A percentile compares a stretch with the other conserved stretches of the same genome.
Conservation (phyloP, 2,329 filamentous ascomycete species). For the Microcyclospora pomicola region DNA sequence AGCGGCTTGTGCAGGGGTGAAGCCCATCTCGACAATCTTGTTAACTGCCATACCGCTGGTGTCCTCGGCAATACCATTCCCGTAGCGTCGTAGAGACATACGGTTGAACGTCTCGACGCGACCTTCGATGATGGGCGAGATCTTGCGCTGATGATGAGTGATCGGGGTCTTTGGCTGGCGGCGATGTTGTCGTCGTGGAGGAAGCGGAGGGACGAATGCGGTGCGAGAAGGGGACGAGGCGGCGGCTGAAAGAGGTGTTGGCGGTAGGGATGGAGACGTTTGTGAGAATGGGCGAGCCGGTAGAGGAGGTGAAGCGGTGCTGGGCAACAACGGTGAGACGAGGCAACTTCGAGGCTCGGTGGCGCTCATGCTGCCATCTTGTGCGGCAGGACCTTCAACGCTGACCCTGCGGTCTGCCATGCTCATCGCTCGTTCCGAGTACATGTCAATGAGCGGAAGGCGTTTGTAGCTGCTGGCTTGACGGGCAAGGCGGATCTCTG, state of each 20-base stretch:
- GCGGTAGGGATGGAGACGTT: neutral
- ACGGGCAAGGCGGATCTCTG: constrained; percentile 27
- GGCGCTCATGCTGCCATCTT: neutral
- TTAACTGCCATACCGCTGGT: constrained; percentile 44
- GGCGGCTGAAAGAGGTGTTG: constrained; percentile 1
- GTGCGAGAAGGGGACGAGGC: constrained; percentile 5
- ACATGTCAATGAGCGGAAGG: constrained; percentile 25
- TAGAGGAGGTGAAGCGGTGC: neutral
- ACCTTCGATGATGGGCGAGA: constrained; percentile 18
- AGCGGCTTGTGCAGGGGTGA: constrained; percentile 40
- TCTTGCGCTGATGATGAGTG: constrained; percentile 6
- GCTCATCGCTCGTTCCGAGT: constrained; percentile 25
- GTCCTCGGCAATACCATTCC: constrained; percentile 28
- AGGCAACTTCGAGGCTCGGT: too few relatives aligned
- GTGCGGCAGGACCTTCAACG: neutral
- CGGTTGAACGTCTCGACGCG: constrained; percentile 11
- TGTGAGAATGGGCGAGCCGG: neutral
- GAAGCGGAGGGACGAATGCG: constrained; percentile 11
- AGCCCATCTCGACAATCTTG: constrained; percentile 47
- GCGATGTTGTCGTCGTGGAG: constrained; percentile 5
- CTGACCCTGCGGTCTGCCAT: constrained; percentile 12
- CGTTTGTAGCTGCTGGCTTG: constrained; percentile 23
- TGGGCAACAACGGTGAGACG: neutral
- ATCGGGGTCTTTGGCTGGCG: neutral
- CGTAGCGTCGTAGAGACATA: constrained; percentile 4